A percentile compares a stretch with the other conserved stretches of the same genome.
Conservation (phyloP, 495 filamentous ascomycete species). For the Pseudoneurospora amorphoporcata region DNA sequence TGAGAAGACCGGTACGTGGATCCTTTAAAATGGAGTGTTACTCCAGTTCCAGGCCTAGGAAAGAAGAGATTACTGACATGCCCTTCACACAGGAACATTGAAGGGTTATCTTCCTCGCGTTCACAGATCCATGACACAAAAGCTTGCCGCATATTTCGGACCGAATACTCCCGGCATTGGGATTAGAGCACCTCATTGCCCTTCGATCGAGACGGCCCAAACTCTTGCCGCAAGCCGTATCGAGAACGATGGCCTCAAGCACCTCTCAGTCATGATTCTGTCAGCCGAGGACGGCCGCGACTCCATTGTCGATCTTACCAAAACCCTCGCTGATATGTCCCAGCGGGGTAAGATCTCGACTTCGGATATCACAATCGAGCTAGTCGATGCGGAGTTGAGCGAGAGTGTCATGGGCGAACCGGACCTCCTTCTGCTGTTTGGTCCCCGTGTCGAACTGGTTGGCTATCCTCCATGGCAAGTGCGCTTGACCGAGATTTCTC, state of each 20-base stretch:
- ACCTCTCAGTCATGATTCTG: conserved; percentile 74
- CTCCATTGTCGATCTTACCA: conserved; percentile 89
- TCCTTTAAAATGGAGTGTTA: not conserved
- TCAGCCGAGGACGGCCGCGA: conserved; percentile 82
- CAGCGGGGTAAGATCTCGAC: conserved; percentile 74
- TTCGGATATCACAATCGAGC: conserved; percentile 67
- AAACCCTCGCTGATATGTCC: conserved; percentile 87
- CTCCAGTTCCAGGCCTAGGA: not conserved
- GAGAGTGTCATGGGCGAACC: conserved; percentile 69
- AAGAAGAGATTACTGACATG: not conserved
- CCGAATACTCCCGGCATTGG: conserved; percentile 52
- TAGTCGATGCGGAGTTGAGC: conserved; percentile 80
- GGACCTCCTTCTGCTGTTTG: conserved; percentile 80
- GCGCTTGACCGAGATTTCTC: conserved; percentile 86
- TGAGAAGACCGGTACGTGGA: conserved; percentile 67
- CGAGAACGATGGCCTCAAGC: conserved; percentile 17
- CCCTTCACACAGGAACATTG: conserved; percentile 52
- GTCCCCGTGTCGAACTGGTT: conserved; percentile 65
- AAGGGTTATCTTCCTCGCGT: conserved; percentile 75
- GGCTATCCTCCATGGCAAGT: conserved; percentile 97
- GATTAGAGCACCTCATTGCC: conserved; percentile 66
- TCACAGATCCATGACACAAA: conserved; percentile 59
- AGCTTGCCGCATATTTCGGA: conserved; percentile 78
- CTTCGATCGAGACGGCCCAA: conserved; percentile 38
- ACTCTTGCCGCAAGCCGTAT: conserved; percentile 10